Base-by-base conservation (phyloP, 2,329 filamentous ascomycete genomes). In the Kalmusia sp. region DNA sequence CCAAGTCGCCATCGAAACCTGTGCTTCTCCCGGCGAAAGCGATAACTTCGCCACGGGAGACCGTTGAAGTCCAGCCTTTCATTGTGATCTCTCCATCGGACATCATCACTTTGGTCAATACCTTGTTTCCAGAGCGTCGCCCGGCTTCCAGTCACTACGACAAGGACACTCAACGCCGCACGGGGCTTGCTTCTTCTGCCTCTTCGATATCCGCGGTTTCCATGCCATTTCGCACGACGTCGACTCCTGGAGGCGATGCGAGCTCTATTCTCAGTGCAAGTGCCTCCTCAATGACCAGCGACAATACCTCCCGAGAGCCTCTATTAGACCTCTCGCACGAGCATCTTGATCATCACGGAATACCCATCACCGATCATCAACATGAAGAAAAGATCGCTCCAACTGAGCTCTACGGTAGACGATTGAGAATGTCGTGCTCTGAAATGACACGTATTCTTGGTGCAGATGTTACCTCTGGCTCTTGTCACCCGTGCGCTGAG, bases 11-110 rank as follows among this genome's bases (percentile, higher is more conserved):
- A 73, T 55, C 73, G 1, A 80, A 76, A 70, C 78, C 86, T 19
- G 86, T 88, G 60, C 79, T 92, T 11, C 79, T 91, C 8, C 88
- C 87, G 1, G 88, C 88, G 21, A 84, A 88, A 59, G 90, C 87
- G 48, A 87, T 90, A 57, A 88, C 87, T 5, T 91, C 88, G 3
- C 78, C 91, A 9, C 80, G 88, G 56, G 89, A 92, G 72, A 92
- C 89, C n/a, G 84, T 83, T 17, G 89, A 92, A 72, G 88, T 92
- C 8, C 89, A 90, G 67, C 89, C 88, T 27, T 95, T 92, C 68
- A 79, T 96, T 65, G 89, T 93, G 28, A 76, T 96, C 60, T 91
- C 89, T 67, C 86, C 91, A 30, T 84, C 89, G 34, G 93, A 97
- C 71, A 79, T 96, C 60, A 80, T 89, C 30, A 93, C 91, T 2